Evolutionary conservation across 1,284 basidiomycete species (phyloP).

Genomic region (Microbotryum lychnidis-dioicae): DNA sequence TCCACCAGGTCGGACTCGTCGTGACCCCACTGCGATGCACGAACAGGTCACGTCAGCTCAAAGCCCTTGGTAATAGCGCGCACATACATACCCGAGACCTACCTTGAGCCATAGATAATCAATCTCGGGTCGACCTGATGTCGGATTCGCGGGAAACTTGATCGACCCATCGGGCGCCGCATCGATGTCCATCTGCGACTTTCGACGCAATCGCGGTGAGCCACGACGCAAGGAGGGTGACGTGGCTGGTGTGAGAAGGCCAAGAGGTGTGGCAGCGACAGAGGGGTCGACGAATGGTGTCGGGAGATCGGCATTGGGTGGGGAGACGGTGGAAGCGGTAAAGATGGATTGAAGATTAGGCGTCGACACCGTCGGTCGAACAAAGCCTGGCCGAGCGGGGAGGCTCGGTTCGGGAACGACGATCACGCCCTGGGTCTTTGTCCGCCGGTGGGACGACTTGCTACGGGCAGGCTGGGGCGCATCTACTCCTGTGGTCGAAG

Average conservation of each 20-base stretch:
- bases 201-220: slow-evolving; percentile 5
- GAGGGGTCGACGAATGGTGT: slow-evolving; percentile 4
- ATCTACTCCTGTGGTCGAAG: too few relatives aligned
- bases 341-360: slow-evolving; percentile 50
- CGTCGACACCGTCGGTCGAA: slow-evolving; percentile 53
- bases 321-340: slow-evolving; percentile 35
- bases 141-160: slow-evolving; percentile 45
- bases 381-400: slow-evolving; percentile 23
- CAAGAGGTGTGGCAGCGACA: neutral
- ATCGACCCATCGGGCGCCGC: slow-evolving; percentile 3
- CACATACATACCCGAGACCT: slow-evolving; percentile 61
- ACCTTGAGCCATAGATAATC: slow-evolving; percentile 87
- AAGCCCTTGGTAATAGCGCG: slow-evolving; percentile 42
- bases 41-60: slow-evolving; percentile 42
- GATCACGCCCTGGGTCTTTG: slow-evolving; percentile 8
- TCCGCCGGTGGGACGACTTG: slow-evolving; percentile 11
- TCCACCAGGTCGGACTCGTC: slow-evolving; percentile 75
- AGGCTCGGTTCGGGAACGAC: neutral
- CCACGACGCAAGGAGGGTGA: slow-evolving; percentile 1
- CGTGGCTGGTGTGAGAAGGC: neutral
- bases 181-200: neutral
- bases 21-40: slow-evolving; percentile 88
- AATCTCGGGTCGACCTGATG: slow-evolving; percentile 62
- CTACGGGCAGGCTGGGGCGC: too few relatives aligned
- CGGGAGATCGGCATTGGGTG: slow-evolving; percentile 9